Percentiles rank a stretch among this genome's conserved stretches.
Evolutionary conservation across 1,284 basidiomycete genomes (phyloP).

Genomic region (Moesziomyces sp.): DNA sequence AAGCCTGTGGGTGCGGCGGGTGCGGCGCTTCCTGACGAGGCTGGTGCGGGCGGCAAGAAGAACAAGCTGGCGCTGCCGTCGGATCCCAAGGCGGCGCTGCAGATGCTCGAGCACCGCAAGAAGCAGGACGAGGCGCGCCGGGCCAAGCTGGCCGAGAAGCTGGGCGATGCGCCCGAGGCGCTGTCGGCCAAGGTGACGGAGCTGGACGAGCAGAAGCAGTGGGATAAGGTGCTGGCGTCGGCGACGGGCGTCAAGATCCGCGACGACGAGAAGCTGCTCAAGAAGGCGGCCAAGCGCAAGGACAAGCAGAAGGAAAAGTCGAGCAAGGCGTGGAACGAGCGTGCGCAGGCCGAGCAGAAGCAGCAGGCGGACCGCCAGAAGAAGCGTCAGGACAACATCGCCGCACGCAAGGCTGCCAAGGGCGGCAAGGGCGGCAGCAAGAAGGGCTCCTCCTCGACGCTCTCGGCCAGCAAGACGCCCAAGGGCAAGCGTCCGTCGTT

Average conservation of each 20-base stretch:
- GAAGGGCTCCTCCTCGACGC: slow-evolving; percentile 25
- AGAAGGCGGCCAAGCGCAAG: slow-evolving; percentile 61
- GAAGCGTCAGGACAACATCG: slow-evolving; percentile 63
- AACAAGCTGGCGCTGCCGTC: slow-evolving; percentile 58
- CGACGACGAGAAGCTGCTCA: slow-evolving; percentile 63
- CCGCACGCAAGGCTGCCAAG: slow-evolving; percentile 53
- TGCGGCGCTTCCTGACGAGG: slow-evolving; percentile 20
- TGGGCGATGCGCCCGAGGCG: slow-evolving; percentile 43
- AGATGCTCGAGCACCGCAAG: slow-evolving; percentile 61
- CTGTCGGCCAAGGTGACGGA: slow-evolving; percentile 45
- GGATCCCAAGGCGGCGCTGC: slow-evolving; percentile 64
- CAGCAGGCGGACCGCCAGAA: slow-evolving; percentile 60
- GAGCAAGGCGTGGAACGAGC: slow-evolving; percentile 60
- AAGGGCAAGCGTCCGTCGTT: slow-evolving; percentile 35
- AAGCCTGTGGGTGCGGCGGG: slow-evolving; percentile 33
- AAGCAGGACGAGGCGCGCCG: slow-evolving; percentile 44
- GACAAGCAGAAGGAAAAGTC: slow-evolving; percentile 64
- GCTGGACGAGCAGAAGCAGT: slow-evolving; percentile 54
- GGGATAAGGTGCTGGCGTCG: slow-evolving; percentile 61
- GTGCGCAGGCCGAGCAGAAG: slow-evolving; percentile 48
- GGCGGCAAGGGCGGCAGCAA: slow-evolving; percentile 41
- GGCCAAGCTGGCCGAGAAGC: slow-evolving; percentile 44
- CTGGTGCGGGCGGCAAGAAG: slow-evolving; percentile 40
- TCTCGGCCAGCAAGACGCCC: slow-evolving; percentile 37
- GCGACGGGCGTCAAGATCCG: slow-evolving; percentile 64